phyloP scores from a whole-genome alignment of 176 grass and related monocot species.

The Oryza punctata region DNA sequence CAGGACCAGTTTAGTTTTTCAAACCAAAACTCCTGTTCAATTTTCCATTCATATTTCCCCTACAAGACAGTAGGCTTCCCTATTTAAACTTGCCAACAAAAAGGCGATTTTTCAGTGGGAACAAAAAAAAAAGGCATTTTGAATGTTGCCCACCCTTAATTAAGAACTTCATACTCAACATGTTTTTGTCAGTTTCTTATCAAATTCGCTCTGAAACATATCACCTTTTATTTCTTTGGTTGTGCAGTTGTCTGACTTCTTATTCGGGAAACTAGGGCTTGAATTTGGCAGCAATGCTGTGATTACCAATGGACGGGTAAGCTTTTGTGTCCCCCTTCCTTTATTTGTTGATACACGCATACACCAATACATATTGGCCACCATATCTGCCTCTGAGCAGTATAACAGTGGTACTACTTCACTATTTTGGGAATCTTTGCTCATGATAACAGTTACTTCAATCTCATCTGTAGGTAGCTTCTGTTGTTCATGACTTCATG shows the following conservation, averaged over 20 bases:
- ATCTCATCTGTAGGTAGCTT: slow-evolving; percentile 35
- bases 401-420: neutral
- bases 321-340: slow-evolving; percentile 29
- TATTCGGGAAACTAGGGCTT: slow-evolving; percentile 72
- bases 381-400: neutral
- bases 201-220: slow-evolving; percentile 27
- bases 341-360: slow-evolving; percentile 16
- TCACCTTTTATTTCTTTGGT: slow-evolving; percentile 33
- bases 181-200: slow-evolving; percentile 16
- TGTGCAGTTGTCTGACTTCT: slow-evolving; percentile 71
- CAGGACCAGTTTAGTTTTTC: neutral
- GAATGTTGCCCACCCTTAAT: neutral
- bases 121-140: neutral
- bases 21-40: slow-evolving; percentile 9
- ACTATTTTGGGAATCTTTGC: neutral
- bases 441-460: slow-evolving; percentile 23
- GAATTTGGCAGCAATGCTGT: slow-evolving; percentile 88
- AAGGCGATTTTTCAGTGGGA: neutral
- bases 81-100: neutral
- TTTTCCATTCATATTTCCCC: neutral
- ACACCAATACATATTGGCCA: neutral
- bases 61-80: neutral
- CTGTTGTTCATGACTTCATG: slow-evolving; percentile 30
- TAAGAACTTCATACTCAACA: slow-evolving; percentile 11
- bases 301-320: slow-evolving; percentile 97